Conservation (phyloP, 306 rosid genomes). For the Fragaria iinumae region DNA sequence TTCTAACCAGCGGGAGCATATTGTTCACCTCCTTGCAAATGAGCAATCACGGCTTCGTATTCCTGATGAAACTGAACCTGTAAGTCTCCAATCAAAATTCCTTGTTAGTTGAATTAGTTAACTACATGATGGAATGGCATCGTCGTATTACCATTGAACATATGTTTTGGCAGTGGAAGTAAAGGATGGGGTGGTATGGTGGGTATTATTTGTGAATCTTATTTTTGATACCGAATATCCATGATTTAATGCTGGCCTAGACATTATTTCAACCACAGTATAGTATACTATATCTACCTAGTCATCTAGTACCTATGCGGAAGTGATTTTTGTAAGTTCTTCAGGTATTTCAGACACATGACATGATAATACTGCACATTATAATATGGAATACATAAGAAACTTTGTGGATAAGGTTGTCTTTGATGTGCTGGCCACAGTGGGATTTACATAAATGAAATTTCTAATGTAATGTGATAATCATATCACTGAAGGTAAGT, state of each 20-base stretch:
- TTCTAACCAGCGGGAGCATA: conserved; percentile 85
- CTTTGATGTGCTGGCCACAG: background rate
- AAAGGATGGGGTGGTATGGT: background rate
- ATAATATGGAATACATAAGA: background rate
- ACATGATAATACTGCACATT: background rate
- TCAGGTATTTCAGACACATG: background rate
- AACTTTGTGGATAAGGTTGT: background rate
- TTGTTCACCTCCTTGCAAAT: conserved; percentile 85
- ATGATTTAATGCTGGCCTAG: background rate
- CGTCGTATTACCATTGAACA: background rate
- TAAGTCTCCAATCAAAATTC: conserved; percentile 36
- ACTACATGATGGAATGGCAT: conserved; percentile 1
- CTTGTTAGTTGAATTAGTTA: background rate
- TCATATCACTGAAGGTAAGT: background rate
- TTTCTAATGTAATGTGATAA: background rate
- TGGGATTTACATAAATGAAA: background rate
- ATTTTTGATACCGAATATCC: background rate
- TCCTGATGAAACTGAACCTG: conserved; percentile 72
- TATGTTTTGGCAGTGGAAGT: background rate
- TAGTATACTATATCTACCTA: background rate
- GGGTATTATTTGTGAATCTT: background rate
- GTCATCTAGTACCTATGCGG: background rate
- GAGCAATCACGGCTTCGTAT: conserved; percentile 80
- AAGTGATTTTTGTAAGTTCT: background rate
- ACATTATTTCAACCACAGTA: background rate